phyloP scores from a whole-genome alignment of 1,284 basidiomycete genomes.

The Wolfiporia cocos region DNA sequence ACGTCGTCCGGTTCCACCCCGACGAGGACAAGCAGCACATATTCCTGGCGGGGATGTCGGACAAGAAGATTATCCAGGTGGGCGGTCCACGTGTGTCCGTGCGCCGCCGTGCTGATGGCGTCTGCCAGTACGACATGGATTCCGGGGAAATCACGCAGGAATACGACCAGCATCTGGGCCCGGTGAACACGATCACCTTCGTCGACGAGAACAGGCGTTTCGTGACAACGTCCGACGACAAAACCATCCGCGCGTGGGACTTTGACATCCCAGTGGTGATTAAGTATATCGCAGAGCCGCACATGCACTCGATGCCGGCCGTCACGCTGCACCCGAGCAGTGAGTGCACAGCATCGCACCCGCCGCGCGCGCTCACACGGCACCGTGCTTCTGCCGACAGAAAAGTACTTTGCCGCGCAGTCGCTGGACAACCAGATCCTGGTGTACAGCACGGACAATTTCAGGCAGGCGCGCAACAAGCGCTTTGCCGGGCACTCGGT shows the following conservation, averaged over 20 bases:
- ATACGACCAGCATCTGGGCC: constrained; percentile 97
- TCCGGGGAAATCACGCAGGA: constrained; percentile 94
- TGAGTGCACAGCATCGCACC: constrained; percentile 37
- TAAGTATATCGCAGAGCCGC: constrained; percentile 98
- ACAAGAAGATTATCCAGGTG: constrained; percentile 98
- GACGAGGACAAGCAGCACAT: constrained; percentile 95
- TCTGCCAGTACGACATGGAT: constrained; percentile 83
- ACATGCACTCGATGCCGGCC: constrained; percentile 99
- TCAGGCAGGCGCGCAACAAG: constrained; percentile 98
- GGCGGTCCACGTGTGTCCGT: constrained; percentile 14
- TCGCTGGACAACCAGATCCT: constrained; percentile 98
- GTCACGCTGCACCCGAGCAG: constrained; percentile 92
- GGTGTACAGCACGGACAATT: constrained; percentile 94
- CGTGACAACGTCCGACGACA: constrained; percentile 98
- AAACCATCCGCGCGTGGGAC: constrained; percentile 98
- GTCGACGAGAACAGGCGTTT: constrained; percentile 96
- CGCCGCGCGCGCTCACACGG: constrained; percentile 5
- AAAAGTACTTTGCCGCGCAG: constrained; percentile 96
- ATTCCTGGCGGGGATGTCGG: constrained; percentile 97
- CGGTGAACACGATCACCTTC: constrained; percentile 98
- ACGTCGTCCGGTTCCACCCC: constrained; percentile 93
- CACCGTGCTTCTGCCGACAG: constrained; percentile 33
- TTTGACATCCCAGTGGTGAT: constrained; percentile 98
- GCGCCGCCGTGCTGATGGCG: constrained; percentile 1
- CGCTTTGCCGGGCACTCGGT: constrained; percentile 95